Evolutionary conservation across 1,284 basidiomycete genomes (phyloP).

Genomic region (Sporisorium graminicola): DNA sequence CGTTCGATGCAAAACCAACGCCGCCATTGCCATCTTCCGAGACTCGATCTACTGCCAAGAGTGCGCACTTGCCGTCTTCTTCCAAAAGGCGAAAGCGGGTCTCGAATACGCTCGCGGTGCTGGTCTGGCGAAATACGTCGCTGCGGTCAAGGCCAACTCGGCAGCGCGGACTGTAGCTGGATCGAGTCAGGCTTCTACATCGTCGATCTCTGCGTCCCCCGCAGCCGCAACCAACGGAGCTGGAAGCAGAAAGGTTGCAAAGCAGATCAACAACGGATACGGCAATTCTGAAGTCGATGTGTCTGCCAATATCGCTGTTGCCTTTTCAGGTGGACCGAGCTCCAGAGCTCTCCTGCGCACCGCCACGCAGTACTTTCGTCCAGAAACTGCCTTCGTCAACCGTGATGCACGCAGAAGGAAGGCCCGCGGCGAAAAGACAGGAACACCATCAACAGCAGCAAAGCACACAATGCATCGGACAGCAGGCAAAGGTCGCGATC

Average conservation of each 20-base stretch:
- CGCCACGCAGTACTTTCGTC: slow-evolving; percentile 37
- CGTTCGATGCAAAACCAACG: slow-evolving; percentile 51
- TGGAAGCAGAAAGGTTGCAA: slow-evolving; percentile 4
- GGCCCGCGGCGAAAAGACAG: slow-evolving; percentile 9
- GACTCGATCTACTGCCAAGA: slow-evolving; percentile 58
- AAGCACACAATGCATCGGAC: neutral
- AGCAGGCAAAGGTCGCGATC: neutral
- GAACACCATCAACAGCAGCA: neutral
- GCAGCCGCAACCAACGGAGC: slow-evolving; percentile 1
- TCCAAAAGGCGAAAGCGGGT: slow-evolving; percentile 53
- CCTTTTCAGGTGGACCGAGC: slow-evolving; percentile 32
- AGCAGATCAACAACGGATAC: slow-evolving; percentile 28
- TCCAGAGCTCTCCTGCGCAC: slow-evolving; percentile 34
- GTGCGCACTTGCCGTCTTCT: slow-evolving; percentile 55
- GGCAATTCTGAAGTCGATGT: slow-evolving; percentile 36
- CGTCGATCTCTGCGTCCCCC: slow-evolving; percentile 1
- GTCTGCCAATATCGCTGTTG: slow-evolving; percentile 38
- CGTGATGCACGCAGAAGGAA: slow-evolving; percentile 14
- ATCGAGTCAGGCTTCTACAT: neutral
- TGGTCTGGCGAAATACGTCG: slow-evolving; percentile 51
- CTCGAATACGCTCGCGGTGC: slow-evolving; percentile 59
- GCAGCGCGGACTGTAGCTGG: neutral
- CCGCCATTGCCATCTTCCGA: slow-evolving; percentile 44
- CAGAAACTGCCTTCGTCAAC: slow-evolving; percentile 18
- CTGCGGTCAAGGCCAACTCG: slow-evolving; percentile 12